phyloP scores from a whole-genome alignment of 805 yeast species.

The Huiozyma naganishii region DNA sequence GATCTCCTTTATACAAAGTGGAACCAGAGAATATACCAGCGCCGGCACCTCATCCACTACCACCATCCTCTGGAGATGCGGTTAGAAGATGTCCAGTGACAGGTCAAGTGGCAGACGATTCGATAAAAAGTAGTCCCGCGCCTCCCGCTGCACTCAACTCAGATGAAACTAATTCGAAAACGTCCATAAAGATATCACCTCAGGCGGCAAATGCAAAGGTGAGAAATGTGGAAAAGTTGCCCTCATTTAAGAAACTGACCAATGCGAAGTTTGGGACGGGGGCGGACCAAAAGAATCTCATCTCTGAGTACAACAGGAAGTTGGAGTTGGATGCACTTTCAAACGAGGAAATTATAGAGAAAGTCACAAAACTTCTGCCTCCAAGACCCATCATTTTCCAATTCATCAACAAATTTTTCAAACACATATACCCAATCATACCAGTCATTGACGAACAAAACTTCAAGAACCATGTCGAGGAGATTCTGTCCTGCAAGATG shows the following conservation, averaged over 20 bases:
- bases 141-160: background rate
- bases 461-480: conserved; percentile 24
- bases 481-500: conserved; percentile 12
- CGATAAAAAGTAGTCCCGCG: background rate
- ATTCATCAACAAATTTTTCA: conserved; percentile 48
- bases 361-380: conserved; percentile 39
- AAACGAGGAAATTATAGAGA: conserved; percentile 15
- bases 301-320: too few relatives aligned
- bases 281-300: too few relatives aligned
- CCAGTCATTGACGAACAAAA: conserved; percentile 54
- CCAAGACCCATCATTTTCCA: conserved; percentile 43
- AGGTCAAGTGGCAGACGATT: conserved; percentile 6
- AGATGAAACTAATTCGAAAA: background rate
- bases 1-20: too few relatives aligned
- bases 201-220: too few relatives aligned
- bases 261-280: too few relatives aligned
- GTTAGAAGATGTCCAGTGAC: conserved; percentile 19
- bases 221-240: too few relatives aligned
- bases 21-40: too few relatives aligned
- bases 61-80: background rate
- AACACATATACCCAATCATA: conserved; percentile 47
- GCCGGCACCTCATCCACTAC: background rate
- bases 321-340: background rate
- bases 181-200: background rate
- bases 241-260: too few relatives aligned